These are phyloP conservation scores for Neurospora cerealis DNA, from an alignment of 495 filamentous ascomycete genomes.

Conservation along the genomic window DNA sequence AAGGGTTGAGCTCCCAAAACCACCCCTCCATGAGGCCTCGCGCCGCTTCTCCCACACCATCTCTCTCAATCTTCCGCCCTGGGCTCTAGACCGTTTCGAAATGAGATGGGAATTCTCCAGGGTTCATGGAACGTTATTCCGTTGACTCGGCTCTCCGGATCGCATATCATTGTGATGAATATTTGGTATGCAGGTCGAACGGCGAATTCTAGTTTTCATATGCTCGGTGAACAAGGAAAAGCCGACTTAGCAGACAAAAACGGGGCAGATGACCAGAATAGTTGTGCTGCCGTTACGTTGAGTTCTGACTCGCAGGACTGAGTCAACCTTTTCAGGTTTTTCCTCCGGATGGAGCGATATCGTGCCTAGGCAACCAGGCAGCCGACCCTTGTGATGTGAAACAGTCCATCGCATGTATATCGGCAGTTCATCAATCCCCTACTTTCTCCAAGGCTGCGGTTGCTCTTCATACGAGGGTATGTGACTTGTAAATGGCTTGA, in stretches of 20 bases:
- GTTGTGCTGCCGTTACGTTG: background rate
- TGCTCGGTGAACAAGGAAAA: background rate
- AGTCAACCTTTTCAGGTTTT: background rate
- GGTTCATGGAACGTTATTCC: background rate
- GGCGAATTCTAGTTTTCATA: background rate
- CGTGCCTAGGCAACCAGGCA: background rate
- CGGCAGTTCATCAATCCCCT: slow-evolving; percentile 1
- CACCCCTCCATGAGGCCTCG: slow-evolving; percentile 7
- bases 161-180: background rate
- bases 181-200: background rate
- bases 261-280: background rate
- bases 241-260: background rate
- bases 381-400: slow-evolving; percentile 1
- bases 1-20: slow-evolving; percentile 10
- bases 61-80: slow-evolving; percentile 2
- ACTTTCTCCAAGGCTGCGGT: background rate
- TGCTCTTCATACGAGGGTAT: background rate
- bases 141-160: background rate
- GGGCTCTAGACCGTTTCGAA: background rate
- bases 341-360: background rate
- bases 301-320: background rate
- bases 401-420: slow-evolving; percentile 2
- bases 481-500: background rate
- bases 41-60: slow-evolving; percentile 16
- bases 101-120: background rate